Base-by-base conservation (phyloP, 2,329 filamentous ascomycete genomes). In the Colletotrichum sp. region DNA sequence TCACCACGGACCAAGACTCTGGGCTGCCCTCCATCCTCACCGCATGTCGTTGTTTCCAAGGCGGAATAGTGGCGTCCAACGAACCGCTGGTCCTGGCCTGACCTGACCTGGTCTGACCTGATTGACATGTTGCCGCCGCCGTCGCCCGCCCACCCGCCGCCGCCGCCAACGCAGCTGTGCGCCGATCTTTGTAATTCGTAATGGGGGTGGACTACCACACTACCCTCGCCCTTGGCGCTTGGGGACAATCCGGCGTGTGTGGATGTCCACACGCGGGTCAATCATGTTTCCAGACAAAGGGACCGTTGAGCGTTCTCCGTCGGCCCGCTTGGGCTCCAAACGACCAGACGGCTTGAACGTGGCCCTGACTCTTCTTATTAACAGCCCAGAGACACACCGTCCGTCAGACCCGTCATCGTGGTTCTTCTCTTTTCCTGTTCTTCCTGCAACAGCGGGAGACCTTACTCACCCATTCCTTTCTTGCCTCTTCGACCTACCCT, bases 301-400 rank as follows among this genome's bases (percentile, higher is more conserved):
- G 69, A 76, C 74, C 70, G 74, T 69, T 76, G 74, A 39, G 70
- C 74, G 70, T 73, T 74, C 73, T 30, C 73, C 59, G 44, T 65
- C 70, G 70, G 74, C 34, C 74, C 74, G 74, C 74, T 76, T 65
- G 63, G 74, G 64, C 74, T 62, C 64, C 59, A 36, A 36, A 62
- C 30, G 59, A 69, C 64, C 70, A 62, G 74, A 73, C 65, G 74
- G 74, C 74, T 69, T 52, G 69, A 65, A 52, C 74, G 60, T 64
- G 64, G 70, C 59, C 70, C 32, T 69, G 70, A 62, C 32, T 73
- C 70, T 76, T 72, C 73, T 76, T 76, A 76, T 69, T 76, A 76
- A 76, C 74, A 69, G 49, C 44, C 49, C 57, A 73, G 64, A 73
- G 70, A 73, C 74, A 65, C 70, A 39, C 64, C 64, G 69, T 34